Conservation (phyloP, 1,139 yeast species). For the Yamadazyma membranifaciens region DNA sequence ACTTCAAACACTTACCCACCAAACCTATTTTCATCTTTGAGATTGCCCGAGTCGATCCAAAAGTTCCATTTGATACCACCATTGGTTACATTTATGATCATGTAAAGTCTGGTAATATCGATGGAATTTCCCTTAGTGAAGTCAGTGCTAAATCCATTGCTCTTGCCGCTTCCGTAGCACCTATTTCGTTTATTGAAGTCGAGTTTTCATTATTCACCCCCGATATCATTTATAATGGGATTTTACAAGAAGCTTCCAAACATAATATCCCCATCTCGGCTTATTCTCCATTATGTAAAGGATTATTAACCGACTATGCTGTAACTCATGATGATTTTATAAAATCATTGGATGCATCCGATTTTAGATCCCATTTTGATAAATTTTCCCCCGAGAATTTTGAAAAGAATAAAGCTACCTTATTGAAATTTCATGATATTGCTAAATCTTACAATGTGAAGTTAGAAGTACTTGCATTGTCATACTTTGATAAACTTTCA, state of each 20-base stretch:
- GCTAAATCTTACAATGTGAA: slow-evolving; percentile 49
- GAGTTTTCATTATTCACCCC: slow-evolving; percentile 71
- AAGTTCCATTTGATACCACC: slow-evolving; percentile 47
- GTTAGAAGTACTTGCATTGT: slow-evolving; percentile 67
- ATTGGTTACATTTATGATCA: slow-evolving; percentile 49
- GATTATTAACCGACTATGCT: slow-evolving; percentile 64
- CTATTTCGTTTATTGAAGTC: slow-evolving; percentile 68
- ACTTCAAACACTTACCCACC: slow-evolving; percentile 31
- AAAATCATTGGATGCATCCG: slow-evolving; percentile 2
- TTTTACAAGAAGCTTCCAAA: slow-evolving; percentile 49
- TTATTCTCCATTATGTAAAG: slow-evolving; percentile 83
- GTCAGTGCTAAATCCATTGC: slow-evolving; percentile 58
- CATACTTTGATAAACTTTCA: slow-evolving; percentile 58
- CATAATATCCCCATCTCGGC: slow-evolving; percentile 65
- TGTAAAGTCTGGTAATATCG: slow-evolving; percentile 55
- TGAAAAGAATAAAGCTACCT: slow-evolving; percentile 45
- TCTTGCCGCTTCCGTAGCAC: slow-evolving; percentile 49
- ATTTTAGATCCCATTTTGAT: slow-evolving; percentile 21
- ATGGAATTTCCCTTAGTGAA: slow-evolving; percentile 72
- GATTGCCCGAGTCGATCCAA: slow-evolving; percentile 63
- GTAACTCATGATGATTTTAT: slow-evolving; percentile 39
- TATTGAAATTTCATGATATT: slow-evolving; percentile 42
- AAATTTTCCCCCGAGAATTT: slow-evolving; percentile 54
- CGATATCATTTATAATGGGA: slow-evolving; percentile 60
- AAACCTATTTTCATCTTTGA: slow-evolving; percentile 58